Conservation (phyloP, 768 basidiomycete species). For the Tulasnella sp. region DNA sequence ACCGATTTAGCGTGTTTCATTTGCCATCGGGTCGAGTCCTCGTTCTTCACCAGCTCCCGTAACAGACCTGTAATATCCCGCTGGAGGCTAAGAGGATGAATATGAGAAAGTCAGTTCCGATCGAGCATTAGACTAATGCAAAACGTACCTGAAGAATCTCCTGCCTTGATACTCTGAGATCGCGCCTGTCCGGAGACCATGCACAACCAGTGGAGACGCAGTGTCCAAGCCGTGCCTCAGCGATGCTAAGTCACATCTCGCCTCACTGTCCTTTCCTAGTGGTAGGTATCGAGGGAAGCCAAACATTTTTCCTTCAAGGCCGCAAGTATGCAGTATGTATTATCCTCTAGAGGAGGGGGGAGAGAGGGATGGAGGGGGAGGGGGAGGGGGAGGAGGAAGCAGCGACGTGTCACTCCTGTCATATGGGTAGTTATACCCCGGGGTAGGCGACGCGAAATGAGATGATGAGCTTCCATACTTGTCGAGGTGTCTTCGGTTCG, state of each 20-base stretch:
- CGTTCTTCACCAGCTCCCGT: constrained; percentile 11
- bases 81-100: constrained; percentile 1
- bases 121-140: too few species aligned
- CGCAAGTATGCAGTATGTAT: not conserved
- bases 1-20: constrained; percentile 12
- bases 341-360: not conserved
- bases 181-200: constrained; percentile 9
- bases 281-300: constrained; percentile 6
- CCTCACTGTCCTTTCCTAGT: constrained; percentile 13
- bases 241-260: constrained; percentile 10
- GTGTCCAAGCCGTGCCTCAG: constrained; percentile 14
- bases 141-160: constrained; percentile 10
- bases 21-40: constrained; percentile 13
- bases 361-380: not conserved
- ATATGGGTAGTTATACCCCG: too few species aligned
- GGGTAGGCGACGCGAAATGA: too few species aligned
- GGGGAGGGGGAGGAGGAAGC: not conserved
- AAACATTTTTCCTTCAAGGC: not conserved
- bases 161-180: constrained; percentile 13
- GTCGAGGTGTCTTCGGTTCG: too few species aligned
- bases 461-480: too few species aligned
- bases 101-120: too few species aligned
- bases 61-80: constrained; percentile 13
- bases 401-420: too few species aligned
- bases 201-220: constrained; percentile 13